These are phyloP conservation scores for Fusarium lyarnte DNA, from an alignment of 2,329 filamentous ascomycete genomes.

Conservation along the genomic window DNA sequence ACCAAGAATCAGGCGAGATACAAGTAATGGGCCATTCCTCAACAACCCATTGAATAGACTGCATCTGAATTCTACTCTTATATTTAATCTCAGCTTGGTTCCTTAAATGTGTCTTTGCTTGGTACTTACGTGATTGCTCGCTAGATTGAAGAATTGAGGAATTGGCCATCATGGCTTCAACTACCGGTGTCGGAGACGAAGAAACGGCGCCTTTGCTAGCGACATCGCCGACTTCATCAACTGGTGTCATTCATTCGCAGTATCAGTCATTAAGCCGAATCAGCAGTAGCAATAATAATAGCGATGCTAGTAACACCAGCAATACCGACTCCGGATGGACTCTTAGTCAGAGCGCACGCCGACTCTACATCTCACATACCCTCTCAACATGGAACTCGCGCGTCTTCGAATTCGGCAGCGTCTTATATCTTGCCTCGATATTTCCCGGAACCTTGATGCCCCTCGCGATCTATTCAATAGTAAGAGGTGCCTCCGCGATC, in stretches of 20 bases:
- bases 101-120: not conserved
- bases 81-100: not conserved
- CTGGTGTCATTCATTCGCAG: not conserved
- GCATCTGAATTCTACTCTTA: not conserved
- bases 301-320: not conserved
- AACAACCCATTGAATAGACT: not conserved
- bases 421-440: constrained; percentile 66
- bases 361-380: constrained; percentile 68
- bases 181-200: constrained; percentile 21
- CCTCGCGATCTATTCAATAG: constrained; percentile 74
- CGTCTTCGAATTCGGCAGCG: constrained; percentile 70
- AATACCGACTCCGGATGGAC: constrained; percentile 10
- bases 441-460: constrained; percentile 70
- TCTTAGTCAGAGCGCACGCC: constrained; percentile 31
- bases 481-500: constrained; percentile 66
- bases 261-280: not conserved
- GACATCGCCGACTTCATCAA: not conserved
- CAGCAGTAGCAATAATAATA: not conserved
- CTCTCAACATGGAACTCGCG: constrained; percentile 73
- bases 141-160: not conserved
- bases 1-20: constrained; percentile 12
- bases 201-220: constrained; percentile 19
- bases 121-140: not conserved
- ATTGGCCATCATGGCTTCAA: constrained; percentile 11
- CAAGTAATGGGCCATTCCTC: not conserved